Evolutionary conservation across 1,284 basidiomycete genomes (phyloP).

Genomic region (Moesziomyces sp.): DNA sequence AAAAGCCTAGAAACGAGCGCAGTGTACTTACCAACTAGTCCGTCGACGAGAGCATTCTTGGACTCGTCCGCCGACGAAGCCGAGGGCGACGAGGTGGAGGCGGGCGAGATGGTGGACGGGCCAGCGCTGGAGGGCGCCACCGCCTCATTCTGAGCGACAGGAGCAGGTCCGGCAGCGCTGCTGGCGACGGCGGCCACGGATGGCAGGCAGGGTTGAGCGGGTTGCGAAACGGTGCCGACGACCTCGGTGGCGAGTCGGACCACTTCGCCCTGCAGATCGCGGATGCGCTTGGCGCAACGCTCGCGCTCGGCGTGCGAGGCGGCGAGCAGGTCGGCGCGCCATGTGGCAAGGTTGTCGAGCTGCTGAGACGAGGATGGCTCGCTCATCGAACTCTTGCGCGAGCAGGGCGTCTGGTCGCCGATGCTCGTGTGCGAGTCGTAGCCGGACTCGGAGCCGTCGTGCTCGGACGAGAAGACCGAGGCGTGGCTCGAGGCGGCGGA

Average conservation of each 20-base stretch:
- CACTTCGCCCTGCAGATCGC: conserved; percentile 31
- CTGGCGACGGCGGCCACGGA: too few species aligned
- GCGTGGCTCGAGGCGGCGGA: conserved; percentile 39
- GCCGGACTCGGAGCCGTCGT: conserved; percentile 20
- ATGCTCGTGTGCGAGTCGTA: conserved; percentile 38
- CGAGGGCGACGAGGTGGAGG: conserved; percentile 25
- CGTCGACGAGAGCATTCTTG: conserved; percentile 53
- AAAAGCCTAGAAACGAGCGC: neutral
- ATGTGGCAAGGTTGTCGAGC: conserved; percentile 27
- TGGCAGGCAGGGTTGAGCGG: conserved; percentile 1
- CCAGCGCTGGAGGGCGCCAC: too few species aligned
- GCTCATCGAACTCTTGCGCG: conserved; percentile 39
- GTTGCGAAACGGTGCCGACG: conserved; percentile 14
- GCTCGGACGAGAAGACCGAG: conserved; percentile 46
- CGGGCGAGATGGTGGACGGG: conserved; percentile 24
- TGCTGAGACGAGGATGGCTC: conserved; percentile 18
- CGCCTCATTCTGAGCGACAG: neutral
- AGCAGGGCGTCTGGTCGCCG: conserved; percentile 33
- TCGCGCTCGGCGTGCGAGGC: conserved; percentile 21
- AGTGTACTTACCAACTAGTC: conserved; percentile 57
- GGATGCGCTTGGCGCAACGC: conserved; percentile 37
- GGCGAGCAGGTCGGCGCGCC: conserved; percentile 31
- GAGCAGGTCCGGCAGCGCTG: neutral
- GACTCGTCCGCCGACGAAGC: conserved; percentile 19
- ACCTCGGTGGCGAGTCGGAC: conserved; percentile 37